Evolutionary conservation across 768 basidiomycete species (phyloP).

Genomic region (Cystobasidium onofrii): DNA sequence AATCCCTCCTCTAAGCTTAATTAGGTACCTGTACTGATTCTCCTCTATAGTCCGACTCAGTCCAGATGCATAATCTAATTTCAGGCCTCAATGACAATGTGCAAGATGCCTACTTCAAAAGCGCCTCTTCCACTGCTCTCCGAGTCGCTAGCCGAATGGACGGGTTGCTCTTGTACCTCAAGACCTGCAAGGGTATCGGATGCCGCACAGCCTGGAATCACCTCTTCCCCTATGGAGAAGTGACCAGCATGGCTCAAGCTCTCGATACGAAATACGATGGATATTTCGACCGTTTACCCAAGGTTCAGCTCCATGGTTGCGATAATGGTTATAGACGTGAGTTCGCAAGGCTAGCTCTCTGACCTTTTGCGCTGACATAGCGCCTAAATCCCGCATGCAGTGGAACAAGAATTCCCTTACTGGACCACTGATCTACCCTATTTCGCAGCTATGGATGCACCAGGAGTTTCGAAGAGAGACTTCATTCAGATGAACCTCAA

Average conservation of each 20-base stretch:
- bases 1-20: too few relatives aligned
- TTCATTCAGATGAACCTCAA: too few relatives aligned
- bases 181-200: conserved; percentile 32
- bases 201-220: conserved; percentile 30
- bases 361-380: conserved; percentile 35
- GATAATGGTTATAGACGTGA: too few relatives aligned
- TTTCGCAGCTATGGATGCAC: too few relatives aligned
- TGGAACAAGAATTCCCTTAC: background rate
- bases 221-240: conserved; percentile 29
- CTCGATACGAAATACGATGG: background rate
- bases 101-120: too few relatives aligned
- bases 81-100: conserved; percentile 7
- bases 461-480: too few relatives aligned
- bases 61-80: conserved; percentile 37
- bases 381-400: conserved; percentile 31
- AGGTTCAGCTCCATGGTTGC: conserved; percentile 28
- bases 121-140: background rate
- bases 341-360: too few relatives aligned
- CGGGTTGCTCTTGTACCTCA: conserved; percentile 36
- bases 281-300: background rate
- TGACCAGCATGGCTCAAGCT: conserved; percentile 18
- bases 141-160: conserved; percentile 31
- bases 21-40: background rate
- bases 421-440: background rate
- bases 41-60: conserved; percentile 13